Conservation (phyloP, 768 basidiomycete species). For the Melanogaster broomeanus region DNA sequence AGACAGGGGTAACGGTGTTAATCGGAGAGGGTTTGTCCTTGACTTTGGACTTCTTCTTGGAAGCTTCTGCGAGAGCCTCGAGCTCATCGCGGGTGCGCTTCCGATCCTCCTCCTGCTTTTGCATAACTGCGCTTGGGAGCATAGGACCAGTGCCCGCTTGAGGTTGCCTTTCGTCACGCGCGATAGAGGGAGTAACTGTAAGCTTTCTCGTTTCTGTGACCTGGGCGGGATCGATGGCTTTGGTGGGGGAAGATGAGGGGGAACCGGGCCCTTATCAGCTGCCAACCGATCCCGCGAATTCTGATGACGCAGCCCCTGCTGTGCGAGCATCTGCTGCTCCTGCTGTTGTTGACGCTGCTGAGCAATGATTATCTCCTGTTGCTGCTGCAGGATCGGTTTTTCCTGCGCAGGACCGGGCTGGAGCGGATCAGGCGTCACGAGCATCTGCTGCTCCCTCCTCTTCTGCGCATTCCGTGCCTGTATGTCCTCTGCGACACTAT, state of each 20-base stretch:
- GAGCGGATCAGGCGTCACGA: constrained; percentile 35
- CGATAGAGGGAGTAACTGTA: constrained; percentile 77
- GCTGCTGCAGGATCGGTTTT: constrained; percentile 24
- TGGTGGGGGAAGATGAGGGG: constrained; percentile 27
- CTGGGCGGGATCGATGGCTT: constrained; percentile 64
- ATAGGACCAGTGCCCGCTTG: constrained; percentile 24
- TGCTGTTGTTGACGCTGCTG: constrained; percentile 38
- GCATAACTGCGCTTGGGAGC: constrained; percentile 41
- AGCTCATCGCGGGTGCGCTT: constrained; percentile 55
- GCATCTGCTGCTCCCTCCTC: constrained; percentile 22
- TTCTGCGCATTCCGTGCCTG: constrained; percentile 35
- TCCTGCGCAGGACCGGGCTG: constrained; percentile 36
- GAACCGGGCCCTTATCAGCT: constrained; percentile 29
- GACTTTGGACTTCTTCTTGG: constrained; percentile 51
- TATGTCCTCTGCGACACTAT: constrained; percentile 56
- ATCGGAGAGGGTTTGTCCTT: constrained; percentile 45
- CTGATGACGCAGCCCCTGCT: constrained; percentile 41
- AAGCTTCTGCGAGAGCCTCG: constrained; percentile 43
- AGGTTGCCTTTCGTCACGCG: constrained; percentile 46
- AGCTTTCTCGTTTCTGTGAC: constrained; percentile 75
- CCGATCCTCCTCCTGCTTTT: constrained; percentile 53
- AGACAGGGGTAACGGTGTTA: constrained; percentile 26
- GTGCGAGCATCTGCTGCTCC: constrained; percentile 29
- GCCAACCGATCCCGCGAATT: constrained; percentile 51
- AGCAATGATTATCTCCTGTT: constrained; percentile 27